Evolutionary conservation across 306 rosid species (phyloP).

Genomic region (Vachellia collinsii): DNA sequence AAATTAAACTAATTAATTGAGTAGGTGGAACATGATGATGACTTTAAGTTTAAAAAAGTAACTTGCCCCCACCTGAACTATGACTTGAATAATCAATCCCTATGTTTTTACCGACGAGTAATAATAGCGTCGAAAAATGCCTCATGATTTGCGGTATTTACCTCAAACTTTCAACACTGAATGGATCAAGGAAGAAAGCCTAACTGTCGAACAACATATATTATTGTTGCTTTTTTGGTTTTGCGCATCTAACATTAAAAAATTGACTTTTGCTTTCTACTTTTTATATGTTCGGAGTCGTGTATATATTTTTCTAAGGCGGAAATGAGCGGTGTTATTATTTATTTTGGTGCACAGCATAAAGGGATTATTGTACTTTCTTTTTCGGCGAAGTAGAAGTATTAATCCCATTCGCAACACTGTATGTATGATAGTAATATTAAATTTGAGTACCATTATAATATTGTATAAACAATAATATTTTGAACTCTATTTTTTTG

Average conservation of each 20-base stretch:
- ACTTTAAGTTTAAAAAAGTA: conserved; percentile 31
- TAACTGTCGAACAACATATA: no score
- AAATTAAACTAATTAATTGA: conserved; percentile 39
- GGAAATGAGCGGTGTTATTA: not conserved
- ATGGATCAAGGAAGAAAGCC: not conserved
- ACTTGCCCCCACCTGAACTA: not conserved
- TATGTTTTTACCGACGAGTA: not conserved
- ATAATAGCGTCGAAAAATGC: not conserved
- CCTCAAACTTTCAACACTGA: not conserved
- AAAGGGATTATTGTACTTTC: no score
- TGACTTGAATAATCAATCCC: not conserved
- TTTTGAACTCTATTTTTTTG: no score
- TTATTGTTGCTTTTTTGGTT: no score
- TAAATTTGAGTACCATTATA: no score
- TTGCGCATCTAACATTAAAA: no score
- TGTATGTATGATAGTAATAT: no score
- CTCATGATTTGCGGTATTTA: not conserved
- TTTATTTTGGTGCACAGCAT: no score
- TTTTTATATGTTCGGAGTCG: no score
- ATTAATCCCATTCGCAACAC: no score
- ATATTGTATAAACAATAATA: not conserved
- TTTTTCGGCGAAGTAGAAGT: no score
- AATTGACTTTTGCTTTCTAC: not conserved
- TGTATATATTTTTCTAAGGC: not conserved
- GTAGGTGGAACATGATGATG: conserved; percentile 40